Conservation (phyloP, 1,284 basidiomycete species). For the Sanghuangporus weigelae region DNA sequence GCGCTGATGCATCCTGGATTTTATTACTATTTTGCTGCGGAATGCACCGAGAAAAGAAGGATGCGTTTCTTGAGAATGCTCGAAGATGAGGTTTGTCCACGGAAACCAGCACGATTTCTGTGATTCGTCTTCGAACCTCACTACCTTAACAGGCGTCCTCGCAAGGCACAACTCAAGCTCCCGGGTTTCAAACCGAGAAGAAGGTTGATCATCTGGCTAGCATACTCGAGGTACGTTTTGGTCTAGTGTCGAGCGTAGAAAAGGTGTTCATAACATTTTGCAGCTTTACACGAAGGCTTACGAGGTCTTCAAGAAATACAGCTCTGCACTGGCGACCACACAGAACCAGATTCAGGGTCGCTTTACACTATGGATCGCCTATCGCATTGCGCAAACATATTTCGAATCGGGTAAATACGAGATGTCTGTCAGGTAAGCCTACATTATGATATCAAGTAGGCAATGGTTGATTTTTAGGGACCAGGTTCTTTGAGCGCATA, state of each 20-base stretch:
- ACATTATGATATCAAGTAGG: background rate
- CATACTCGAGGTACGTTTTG: conserved; percentile 62
- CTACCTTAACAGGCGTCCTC: background rate
- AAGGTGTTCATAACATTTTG: background rate
- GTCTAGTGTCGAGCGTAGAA: background rate
- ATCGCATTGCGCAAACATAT: conserved; percentile 82
- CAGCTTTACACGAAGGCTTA: conserved; percentile 89
- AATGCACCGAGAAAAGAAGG: conserved; percentile 72
- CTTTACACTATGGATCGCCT: conserved; percentile 80
- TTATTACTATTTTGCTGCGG: conserved; percentile 86
- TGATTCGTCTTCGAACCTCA: background rate
- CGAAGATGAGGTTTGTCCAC: conserved; percentile 44
- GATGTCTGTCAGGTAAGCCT: conserved; percentile 68
- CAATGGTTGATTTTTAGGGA: background rate
- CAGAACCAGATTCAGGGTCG: conserved; percentile 51
- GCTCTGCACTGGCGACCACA: conserved; percentile 25
- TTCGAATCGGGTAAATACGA: conserved; percentile 72
- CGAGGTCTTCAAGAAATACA: conserved; percentile 80
- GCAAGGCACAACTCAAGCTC: conserved; percentile 30
- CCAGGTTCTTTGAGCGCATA: conserved; percentile 87
- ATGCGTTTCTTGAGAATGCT: conserved; percentile 58
- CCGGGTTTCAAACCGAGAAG: conserved; percentile 78
- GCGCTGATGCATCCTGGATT: conserved; percentile 85
- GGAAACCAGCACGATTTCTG: background rate
- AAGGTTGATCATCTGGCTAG: conserved; percentile 83